A percentile compares a stretch with the other conserved stretches of the same genome.
Conservation (phyloP, 2,329 filamentous ascomycete species). For the Mollisia scopiformis region DNA sequence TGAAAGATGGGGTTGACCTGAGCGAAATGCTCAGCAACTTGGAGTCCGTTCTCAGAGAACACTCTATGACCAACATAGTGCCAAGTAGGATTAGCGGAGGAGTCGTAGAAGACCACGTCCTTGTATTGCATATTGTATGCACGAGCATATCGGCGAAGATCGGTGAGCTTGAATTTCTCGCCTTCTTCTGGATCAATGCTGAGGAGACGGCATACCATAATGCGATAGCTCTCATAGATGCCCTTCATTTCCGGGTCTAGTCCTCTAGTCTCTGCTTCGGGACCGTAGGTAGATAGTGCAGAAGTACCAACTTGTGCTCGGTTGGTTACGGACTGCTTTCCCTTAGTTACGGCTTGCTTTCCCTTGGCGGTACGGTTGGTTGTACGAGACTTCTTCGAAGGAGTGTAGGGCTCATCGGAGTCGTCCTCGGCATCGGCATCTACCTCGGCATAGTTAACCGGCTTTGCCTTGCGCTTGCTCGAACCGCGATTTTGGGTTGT, state of each 20-base stretch:
- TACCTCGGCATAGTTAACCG: background rate
- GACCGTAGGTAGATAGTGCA: background rate
- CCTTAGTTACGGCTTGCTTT: too few relatives aligned
- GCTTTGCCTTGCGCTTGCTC: background rate
- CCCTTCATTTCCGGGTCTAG: background rate
- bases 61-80: background rate
- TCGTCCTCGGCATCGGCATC: background rate
- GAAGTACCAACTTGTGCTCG: too few relatives aligned
- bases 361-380: too few relatives aligned
- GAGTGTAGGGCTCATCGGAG: background rate
- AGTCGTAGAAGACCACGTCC: background rate
- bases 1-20: background rate
- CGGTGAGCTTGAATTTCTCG: background rate
- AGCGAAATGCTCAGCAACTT: conserved; percentile 1
- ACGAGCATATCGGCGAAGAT: conserved; percentile 24
- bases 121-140: conserved; percentile 15
- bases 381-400: background rate
- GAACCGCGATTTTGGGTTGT: background rate
- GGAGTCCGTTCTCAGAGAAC: background rate
- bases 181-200: background rate
- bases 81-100: background rate
- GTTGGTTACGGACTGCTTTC: too few relatives aligned
- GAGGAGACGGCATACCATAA: conserved; percentile 13
- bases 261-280: background rate
- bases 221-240: background rate